These are phyloP conservation scores for Peniophora sp. DNA, from an alignment of 1,284 basidiomycete genomes.

Conservation along the genomic window DNA sequence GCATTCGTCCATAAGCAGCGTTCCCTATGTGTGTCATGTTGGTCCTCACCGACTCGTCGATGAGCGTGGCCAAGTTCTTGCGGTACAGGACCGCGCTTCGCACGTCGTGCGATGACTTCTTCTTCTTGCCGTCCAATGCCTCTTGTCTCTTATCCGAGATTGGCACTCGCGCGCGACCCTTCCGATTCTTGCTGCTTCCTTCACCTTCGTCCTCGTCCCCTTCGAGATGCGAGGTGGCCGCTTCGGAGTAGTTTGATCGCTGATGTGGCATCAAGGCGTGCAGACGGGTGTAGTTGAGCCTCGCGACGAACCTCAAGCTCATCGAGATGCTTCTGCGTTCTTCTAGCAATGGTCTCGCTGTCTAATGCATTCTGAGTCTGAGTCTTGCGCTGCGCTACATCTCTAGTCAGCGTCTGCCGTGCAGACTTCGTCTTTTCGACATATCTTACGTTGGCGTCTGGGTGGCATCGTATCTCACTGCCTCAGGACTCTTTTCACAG, in stretches of 20 bases:
- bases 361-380: constrained; percentile 27
- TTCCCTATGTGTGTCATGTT: neutral
- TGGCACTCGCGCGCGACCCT: constrained; percentile 61
- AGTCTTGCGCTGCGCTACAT: neutral
- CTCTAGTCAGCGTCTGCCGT: neutral
- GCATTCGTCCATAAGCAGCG: neutral
- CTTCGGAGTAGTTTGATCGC: constrained; percentile 74
- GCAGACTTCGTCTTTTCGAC: neutral
- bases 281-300: constrained; percentile 1
- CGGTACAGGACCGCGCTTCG: constrained; percentile 72
- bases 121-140: constrained; percentile 46
- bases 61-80: constrained; percentile 60
- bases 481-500: too few species aligned
- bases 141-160: constrained; percentile 61
- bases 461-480: neutral
- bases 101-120: constrained; percentile 75
- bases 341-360: constrained; percentile 62
- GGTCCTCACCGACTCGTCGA: constrained; percentile 59
- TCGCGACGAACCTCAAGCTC: constrained; percentile 61
- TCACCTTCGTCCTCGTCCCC: constrained; percentile 26
- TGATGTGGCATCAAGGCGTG: constrained; percentile 19
- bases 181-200: constrained; percentile 30
- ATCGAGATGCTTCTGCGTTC: constrained; percentile 67
- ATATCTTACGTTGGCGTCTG: neutral
- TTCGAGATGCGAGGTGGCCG: constrained; percentile 32